A percentile compares a stretch with the other conserved stretches of the same genome.
Conservation (phyloP, 306 rosid species). For the Arachis stenosperma region DNA sequence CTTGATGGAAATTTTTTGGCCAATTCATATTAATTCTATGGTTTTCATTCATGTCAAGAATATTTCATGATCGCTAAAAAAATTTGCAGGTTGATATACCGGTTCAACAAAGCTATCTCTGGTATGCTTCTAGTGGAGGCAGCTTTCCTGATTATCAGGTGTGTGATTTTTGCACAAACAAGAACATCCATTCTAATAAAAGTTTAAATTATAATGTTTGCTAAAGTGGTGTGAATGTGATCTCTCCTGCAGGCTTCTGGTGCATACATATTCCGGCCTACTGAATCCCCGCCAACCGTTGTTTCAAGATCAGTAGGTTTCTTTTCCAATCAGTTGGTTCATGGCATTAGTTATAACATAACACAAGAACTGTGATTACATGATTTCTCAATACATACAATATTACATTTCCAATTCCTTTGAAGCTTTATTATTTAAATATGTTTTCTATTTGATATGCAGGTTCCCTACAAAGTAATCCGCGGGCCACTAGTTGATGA, state of each 20-base stretch:
- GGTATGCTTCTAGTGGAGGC: conserved; percentile 65
- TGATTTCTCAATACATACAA: conserved; percentile 4
- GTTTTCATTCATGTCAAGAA: conserved; percentile 32
- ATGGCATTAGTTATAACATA: background rate
- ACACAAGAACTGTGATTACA: conserved; percentile 3
- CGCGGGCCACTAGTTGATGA: conserved; percentile 78
- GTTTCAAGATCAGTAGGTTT: conserved; percentile 82
- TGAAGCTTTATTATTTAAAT: background rate
- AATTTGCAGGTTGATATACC: conserved; percentile 76
- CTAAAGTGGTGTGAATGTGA: conserved; percentile 27
- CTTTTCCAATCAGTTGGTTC: conserved; percentile 9
- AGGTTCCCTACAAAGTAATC: conserved; percentile 67
- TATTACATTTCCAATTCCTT: background rate
- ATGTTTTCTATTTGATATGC: conserved; percentile 20
- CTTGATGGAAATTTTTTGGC: conserved; percentile 13
- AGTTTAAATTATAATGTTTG: conserved; percentile 14
- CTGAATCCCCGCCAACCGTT: conserved; percentile 59
- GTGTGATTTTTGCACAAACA: conserved; percentile 23
- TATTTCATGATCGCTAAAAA: conserved; percentile 28
- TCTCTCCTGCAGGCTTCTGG: conserved; percentile 63
- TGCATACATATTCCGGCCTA: conserved; percentile 90
- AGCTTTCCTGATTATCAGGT: conserved; percentile 44
- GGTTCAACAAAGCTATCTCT: conserved; percentile 81
- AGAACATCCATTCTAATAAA: conserved; percentile 15
- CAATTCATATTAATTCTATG: conserved; percentile 16